These are phyloP conservation scores for Plenodomus biglobosus DNA, from an alignment of 2,329 filamentous ascomycete genomes.

Conservation along the genomic window DNA sequence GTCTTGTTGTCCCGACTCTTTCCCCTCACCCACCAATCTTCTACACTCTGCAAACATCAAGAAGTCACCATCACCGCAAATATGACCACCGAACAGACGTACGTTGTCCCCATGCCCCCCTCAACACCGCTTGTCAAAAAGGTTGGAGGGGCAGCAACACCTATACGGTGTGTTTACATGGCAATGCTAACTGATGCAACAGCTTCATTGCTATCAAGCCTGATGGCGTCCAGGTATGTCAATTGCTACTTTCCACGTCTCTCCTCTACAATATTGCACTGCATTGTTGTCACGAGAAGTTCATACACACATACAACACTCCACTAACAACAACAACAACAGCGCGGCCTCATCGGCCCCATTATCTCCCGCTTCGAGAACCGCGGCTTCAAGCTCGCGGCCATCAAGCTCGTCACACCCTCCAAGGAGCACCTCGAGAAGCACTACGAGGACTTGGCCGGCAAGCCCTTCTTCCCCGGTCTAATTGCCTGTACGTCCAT, in stretches of 20 bases:
- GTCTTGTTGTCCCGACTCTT: conserved; percentile 4
- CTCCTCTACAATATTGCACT: background rate
- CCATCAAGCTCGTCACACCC: conserved; percentile 91
- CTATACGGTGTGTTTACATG: no score
- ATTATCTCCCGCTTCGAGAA: conserved; percentile 99
- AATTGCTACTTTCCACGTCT: background rate
- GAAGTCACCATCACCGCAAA: conserved; percentile 34
- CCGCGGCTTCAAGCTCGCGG: conserved; percentile 97
- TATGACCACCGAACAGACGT: conserved; percentile 83
- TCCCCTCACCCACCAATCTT: conserved; percentile 14
- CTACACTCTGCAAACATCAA: conserved; percentile 36
- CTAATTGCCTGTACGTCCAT: conserved; percentile 82
- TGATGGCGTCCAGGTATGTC: conserved; percentile 91
- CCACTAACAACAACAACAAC: conserved; percentile 17
- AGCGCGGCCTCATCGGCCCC: conserved; percentile 96
- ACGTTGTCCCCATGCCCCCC: conserved; percentile 45
- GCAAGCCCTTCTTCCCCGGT: conserved; percentile 96
- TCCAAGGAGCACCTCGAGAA: conserved; percentile 94
- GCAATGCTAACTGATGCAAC: conserved; percentile 36
- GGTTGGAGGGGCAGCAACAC: no score
- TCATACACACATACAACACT: background rate
- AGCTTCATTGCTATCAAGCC: conserved; percentile 99
- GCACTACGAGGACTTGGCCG: conserved; percentile 91
- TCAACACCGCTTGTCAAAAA: background rate
- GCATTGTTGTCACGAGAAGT: background rate